Base-by-base conservation (phyloP, 2,329 filamentous ascomycete species). In the Penicillium digitatum region DNA sequence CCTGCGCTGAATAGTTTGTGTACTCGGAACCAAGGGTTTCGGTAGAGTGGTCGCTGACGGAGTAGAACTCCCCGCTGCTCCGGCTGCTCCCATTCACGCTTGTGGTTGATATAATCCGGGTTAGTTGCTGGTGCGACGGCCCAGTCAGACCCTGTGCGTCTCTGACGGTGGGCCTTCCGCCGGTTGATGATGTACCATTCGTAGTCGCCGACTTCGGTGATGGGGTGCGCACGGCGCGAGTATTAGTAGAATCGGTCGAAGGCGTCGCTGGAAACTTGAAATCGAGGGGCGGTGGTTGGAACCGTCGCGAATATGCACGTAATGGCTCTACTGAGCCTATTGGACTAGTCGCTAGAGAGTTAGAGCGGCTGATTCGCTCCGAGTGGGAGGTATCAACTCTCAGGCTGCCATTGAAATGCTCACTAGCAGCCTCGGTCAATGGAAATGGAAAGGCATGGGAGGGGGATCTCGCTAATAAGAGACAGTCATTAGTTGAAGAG, bases 1-100 rank as follows among this genome's bases (percentile, higher is more conserved):
- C 69, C 40, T 79, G 74, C 40, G 73, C 58, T 0, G 72, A 72
- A 55, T 78, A 64, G 68, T 75, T 75, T 22, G 81, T 82, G 68
- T 95, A 95, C 72, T 97, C 94, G 0, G 94, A 99, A 11, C 87
- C 87, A 45, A 97, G 72, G 3, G 94, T 99, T 72, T 99, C 94
- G 16, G 88, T 90, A 7, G 94, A 97, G 68, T 96, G 88, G 70
- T 97, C 96, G 76, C 93, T 96, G 70, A 93, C 77, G 1, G 92
- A 92, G 72, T 96, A 97, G 66, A 97, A 95, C 67, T 99, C 94
- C 51, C 88, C 89, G 69, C 94, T 99, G 61, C 90, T 96, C 64
- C 94, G 82, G 24, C 90, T 91, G 27, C 93, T 97, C 51, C 83
- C 84, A 57, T 83, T 83, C 61, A 88, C 79, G 64, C 89, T 95